Evolutionary conservation across 129 eudicot genomes (phyloP), one percentile per base, ranked within the genome.

Genomic region (Pittosporum tobira): DNA sequence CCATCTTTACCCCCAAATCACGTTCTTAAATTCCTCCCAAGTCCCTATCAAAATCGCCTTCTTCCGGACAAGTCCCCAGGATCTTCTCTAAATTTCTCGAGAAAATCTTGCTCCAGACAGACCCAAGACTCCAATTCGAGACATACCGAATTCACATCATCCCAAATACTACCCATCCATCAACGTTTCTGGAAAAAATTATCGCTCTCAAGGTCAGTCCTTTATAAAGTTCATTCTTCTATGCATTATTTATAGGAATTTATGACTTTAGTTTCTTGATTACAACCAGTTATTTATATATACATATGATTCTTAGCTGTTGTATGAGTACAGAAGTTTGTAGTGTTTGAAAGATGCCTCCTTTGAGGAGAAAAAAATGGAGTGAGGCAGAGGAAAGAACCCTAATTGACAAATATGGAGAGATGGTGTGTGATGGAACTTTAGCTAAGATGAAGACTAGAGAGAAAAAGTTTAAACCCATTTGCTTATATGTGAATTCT

Each of bases 341-440:
- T 69, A 67, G 67, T n/a, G 4, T 24, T 56, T 42, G 46, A 59
- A 76, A 70, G 77, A 71, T 74, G 84, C 71, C 85, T 65, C 96
- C 72, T 63, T 80, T 88, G n/a, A 79, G 86, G 56, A 80, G 95
- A 57, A 90, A 90, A 62, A 90, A 90, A 66, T 90, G 97, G 97
- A 85, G 79, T 8, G 97, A 90, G 75, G 89, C 83, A 58, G 97
- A 85, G 51, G 97, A 90, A 77, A 78, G 87, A 71, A 90, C 84
- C 63, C 59, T 90, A 42, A 90, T 90, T 15, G 94, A 90, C 19
- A 83, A 79, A 69, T 85, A 85, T 47, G 94, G 84, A 1, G 89
- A 83, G 51, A 82, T 90, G 97, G 44, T 80, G 1, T 71, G 75
- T 51, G 88, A 85, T 69, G 97, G 97, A 27, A 82, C 68, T 61